Base-by-base conservation (phyloP, 257 asterid genomes). In the Nicotiana sylvestris region DNA sequence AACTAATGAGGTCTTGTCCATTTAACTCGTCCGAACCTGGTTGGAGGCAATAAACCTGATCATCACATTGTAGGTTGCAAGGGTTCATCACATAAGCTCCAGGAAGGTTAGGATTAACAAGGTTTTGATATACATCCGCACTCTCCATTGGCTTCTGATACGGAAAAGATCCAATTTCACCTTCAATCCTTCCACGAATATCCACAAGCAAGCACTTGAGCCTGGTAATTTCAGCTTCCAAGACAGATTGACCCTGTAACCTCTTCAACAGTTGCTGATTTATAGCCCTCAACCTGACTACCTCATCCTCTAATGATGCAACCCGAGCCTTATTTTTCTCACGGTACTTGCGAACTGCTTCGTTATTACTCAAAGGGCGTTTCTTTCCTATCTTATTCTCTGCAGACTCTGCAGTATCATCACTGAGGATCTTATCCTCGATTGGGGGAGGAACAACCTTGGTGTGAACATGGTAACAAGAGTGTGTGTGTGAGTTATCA, bases 271-370 rank as follows among this genome's bases (percentile, higher is more conserved):
- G 43, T 33, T 88, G 83, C 82, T 90, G 89, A 83, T 93, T 93
- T 83, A 86, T 60, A 60, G 32, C 27, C 29, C 93, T 89, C 88
- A 91, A 18, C 79, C 88, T 91, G 85, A 86, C 84, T 2, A 88
- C 92, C 83, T 93, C 93, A 68, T 91, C 95, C 80, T 93, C 97
- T 37, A 93, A 84, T 58, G 87, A 87, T 70, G 90, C 89, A 2
- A 89, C 76, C 15, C 88, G 91, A 1, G 97, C 95, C 87, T 91
- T 92, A 77, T 88, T 90, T 92, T 92, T 92, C 95, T 89, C 93
- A 70, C 93, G 70, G 60, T 92, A 92, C 87, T 89, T 92, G 77
- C 89, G 84, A 66, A 93, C 97, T 4, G 97, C 97, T 74, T 90
- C 95, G 79, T 91, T 83, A 70, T 93, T 93, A 29, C 95, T 92